Base-by-base conservation (phyloP, 1,284 basidiomycete species). In the Melampsora larici-populina region DNA sequence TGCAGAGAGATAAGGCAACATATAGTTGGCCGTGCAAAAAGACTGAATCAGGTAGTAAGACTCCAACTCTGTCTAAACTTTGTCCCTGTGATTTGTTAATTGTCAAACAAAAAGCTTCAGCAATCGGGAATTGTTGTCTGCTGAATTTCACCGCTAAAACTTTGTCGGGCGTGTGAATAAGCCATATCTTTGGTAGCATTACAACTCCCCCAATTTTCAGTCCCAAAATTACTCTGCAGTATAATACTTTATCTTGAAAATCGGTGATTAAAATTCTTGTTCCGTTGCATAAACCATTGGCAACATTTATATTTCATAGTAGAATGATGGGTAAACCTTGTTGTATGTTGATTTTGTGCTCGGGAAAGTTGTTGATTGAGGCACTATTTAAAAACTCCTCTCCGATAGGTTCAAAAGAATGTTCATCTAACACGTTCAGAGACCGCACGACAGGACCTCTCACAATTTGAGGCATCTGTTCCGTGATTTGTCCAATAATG, bases 81-180 rank as follows among this genome's bases (percentile, higher is more conserved):
- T 87, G 86, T 0, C 87, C 86, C 80, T 87, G 86, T 0, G 84
- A 58, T 75, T 86, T 86, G 80, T 87, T 86, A 79, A 87, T 85
- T 7, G 83, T 84, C 70, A 86, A 84, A 8, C 84, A 82, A 82
- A 86, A 86, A 9, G 85, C 85, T 0, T 86, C 81, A 0, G 81
- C 80, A 0, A 86, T 79, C 15, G 86, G 86, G 79, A 86, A 86
- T 78, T 86, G 86, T 1, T 78, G 78, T 13, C 83, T 81, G 18
- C 65, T 67, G 17, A 86, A 79, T 5, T 69, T 71, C 74, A 84
- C 13, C 17, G 11, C 48, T 31, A 26, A 49, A 11, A 17, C 8
- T 9, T 36, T 5, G 24, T 40, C 15, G 1, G 9, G 7, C 17
- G 33, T 15, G 17, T 69, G 67, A 18, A 13, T 69, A 0, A 69